Evolutionary conservation across 1,284 basidiomycete genomes (phyloP).

Genomic region (Rhizopogon parksii): DNA sequence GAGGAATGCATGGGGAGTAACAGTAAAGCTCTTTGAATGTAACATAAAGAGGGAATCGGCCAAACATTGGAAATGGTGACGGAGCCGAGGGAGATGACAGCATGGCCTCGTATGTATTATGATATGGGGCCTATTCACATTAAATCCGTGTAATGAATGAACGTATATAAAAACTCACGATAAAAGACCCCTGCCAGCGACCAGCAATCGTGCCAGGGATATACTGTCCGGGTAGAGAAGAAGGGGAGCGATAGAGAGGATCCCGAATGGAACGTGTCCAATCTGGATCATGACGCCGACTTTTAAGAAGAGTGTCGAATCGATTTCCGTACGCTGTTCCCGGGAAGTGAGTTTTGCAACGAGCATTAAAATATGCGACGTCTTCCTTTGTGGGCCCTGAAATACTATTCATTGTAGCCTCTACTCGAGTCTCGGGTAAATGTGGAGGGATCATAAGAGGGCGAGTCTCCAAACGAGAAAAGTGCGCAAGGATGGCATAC

Average conservation of each 20-base stretch:
- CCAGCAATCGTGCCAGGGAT: slow-evolving; percentile 38
- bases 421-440: slow-evolving; percentile 24
- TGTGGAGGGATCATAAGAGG: slow-evolving; percentile 32
- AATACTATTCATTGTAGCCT: slow-evolving; percentile 19
- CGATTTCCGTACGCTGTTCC: slow-evolving; percentile 14
- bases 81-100: slow-evolving; percentile 26
- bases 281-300: slow-evolving; percentile 27
- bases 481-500: slow-evolving; percentile 42
- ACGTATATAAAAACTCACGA: slow-evolving; percentile 26
- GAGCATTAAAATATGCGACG: slow-evolving; percentile 34
- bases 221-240: slow-evolving; percentile 23
- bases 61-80: slow-evolving; percentile 27
- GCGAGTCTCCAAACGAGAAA: slow-evolving; percentile 34
- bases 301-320: slow-evolving; percentile 23
- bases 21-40: slow-evolving; percentile 41
- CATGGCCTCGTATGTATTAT: slow-evolving; percentile 32
- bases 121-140: slow-evolving; percentile 29
- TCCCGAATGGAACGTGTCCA: slow-evolving; percentile 21
- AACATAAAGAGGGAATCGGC: slow-evolving; percentile 39
- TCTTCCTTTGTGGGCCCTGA: slow-evolving; percentile 40
- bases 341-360: slow-evolving; percentile 34
- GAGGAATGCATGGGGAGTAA: slow-evolving; percentile 22
- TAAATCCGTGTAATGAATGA: slow-evolving; percentile 10
- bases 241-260: slow-evolving; percentile 1
- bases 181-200: slow-evolving; percentile 40